Evolutionary conservation across 345 rosid genomes (phyloP).

Genomic region (Pugionium dolabratum): DNA sequence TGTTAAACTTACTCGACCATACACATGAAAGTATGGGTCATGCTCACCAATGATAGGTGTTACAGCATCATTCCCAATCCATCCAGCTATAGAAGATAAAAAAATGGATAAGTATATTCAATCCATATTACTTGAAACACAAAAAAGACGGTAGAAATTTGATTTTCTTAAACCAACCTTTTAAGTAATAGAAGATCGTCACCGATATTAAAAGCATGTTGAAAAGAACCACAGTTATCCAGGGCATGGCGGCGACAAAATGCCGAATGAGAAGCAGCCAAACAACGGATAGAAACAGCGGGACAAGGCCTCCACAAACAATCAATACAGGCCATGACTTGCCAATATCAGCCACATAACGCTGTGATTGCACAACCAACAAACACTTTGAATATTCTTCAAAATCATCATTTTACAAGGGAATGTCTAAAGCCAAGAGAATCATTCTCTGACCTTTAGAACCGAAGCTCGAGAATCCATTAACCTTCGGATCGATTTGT

Average conservation of each 20-base stretch:
- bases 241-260: constrained; percentile 96
- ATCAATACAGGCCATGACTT: constrained; percentile 96
- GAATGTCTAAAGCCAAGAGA: constrained; percentile 3
- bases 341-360: constrained; percentile 91
- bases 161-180: constrained; percentile 52
- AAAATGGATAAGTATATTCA: neutral
- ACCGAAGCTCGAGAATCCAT: constrained; percentile 86
- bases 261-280: constrained; percentile 93
- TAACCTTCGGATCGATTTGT: constrained; percentile 74
- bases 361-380: constrained; percentile 51
- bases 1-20: constrained; percentile 70
- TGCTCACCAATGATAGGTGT: constrained; percentile 84
- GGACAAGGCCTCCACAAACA: constrained; percentile 92
- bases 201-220: constrained; percentile 78
- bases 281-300: constrained; percentile 78
- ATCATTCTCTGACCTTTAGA: constrained; percentile 61
- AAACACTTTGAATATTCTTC: constrained; percentile 10
- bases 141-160: neutral
- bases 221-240: constrained; percentile 88
- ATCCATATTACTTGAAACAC: neutral
- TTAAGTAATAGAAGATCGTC: constrained; percentile 79
- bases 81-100: constrained; percentile 66
- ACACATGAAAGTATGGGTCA: constrained; percentile 77
- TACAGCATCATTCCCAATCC: constrained; percentile 91
- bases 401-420: neutral